phyloP scores from a whole-genome alignment of 768 basidiomycete genomes.

The Boletus bicolor region DNA sequence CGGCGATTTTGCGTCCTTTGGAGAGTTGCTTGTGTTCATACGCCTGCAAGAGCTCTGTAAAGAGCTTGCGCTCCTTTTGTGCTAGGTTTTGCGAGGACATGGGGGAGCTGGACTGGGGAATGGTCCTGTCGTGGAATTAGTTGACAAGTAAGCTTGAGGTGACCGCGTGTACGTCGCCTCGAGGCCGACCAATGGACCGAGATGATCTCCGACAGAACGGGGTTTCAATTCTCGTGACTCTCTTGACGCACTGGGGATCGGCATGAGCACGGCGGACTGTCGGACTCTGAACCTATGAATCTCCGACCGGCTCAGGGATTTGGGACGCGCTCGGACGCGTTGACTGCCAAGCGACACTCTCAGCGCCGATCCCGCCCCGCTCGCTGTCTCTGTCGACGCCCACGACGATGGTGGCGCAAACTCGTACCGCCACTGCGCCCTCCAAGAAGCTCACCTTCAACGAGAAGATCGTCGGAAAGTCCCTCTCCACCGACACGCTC shows the following conservation, averaged over 20 bases:
- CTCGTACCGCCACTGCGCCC: slow-evolving; percentile 53
- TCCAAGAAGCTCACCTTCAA: slow-evolving; percentile 69
- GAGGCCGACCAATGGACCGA: neutral
- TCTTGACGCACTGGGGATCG: neutral
- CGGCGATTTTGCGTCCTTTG: slow-evolving; percentile 86
- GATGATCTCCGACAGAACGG: neutral
- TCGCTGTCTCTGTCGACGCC: neutral
- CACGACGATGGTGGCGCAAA: slow-evolving; percentile 68
- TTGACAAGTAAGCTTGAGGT: neutral
- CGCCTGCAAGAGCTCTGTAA: slow-evolving; percentile 79
- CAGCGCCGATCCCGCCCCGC: slow-evolving; percentile 3
- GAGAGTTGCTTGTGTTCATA: slow-evolving; percentile 90
- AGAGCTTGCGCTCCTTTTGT: slow-evolving; percentile 79
- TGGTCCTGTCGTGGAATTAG: neutral
- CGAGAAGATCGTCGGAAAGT: slow-evolving; percentile 78
- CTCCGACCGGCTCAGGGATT: slow-evolving; percentile 5
- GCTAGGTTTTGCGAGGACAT: slow-evolving; percentile 46
- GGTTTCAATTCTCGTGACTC: neutral
- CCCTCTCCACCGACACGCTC: slow-evolving; percentile 73
- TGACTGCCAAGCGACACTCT: slow-evolving; percentile 1
- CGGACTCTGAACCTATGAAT: neutral
- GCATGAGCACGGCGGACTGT: neutral
- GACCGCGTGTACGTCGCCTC: neutral
- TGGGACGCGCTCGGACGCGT: slow-evolving; percentile 1
- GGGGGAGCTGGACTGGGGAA: neutral